A percentile compares a stretch with the other conserved stretches of the same genome.
Conservation (phyloP, 495 filamentous ascomycete genomes). For the Penicillium goetzii region DNA sequence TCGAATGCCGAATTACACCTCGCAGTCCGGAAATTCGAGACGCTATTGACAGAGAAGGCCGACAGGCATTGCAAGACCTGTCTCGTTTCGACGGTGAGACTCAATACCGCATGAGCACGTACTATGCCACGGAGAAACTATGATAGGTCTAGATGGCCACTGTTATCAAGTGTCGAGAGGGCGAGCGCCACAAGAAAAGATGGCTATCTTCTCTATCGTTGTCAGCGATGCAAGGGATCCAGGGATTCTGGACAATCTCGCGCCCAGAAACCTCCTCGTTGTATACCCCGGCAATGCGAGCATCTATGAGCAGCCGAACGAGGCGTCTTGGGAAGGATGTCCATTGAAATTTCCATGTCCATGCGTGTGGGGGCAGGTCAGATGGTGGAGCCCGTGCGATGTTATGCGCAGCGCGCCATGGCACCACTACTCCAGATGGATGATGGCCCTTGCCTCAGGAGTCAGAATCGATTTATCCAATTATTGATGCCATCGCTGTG, state of each 20-base stretch:
- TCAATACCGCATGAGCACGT: conserved; percentile 59
- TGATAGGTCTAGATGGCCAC: conserved; percentile 4
- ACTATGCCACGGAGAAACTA: conserved; percentile 44
- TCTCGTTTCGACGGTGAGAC: conserved; percentile 61
- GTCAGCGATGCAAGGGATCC: neutral
- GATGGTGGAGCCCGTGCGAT: neutral
- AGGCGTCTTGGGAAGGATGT: neutral
- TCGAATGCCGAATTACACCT: conserved; percentile 41
- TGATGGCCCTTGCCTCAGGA: neutral
- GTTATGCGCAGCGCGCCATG: neutral
- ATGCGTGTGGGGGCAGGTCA: neutral
- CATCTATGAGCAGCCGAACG: neutral
- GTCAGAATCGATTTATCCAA: neutral
- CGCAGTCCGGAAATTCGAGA: conserved; percentile 50
- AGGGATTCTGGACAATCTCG: neutral
- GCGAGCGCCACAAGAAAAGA: neutral
- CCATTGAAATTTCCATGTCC: neutral
- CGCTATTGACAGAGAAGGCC: conserved; percentile 58
- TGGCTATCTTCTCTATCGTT: neutral
- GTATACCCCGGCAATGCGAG: neutral
- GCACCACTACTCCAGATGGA: conserved; percentile 2
- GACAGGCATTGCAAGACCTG: conserved; percentile 56
- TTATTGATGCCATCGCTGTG: neutral
- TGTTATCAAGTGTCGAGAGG: neutral
- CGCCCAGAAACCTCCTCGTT: neutral